Percentiles rank a stretch among this genome's conserved stretches.
phyloP scores from a whole-genome alignment of 768 basidiomycete species.

The Rickenella mellea region DNA sequence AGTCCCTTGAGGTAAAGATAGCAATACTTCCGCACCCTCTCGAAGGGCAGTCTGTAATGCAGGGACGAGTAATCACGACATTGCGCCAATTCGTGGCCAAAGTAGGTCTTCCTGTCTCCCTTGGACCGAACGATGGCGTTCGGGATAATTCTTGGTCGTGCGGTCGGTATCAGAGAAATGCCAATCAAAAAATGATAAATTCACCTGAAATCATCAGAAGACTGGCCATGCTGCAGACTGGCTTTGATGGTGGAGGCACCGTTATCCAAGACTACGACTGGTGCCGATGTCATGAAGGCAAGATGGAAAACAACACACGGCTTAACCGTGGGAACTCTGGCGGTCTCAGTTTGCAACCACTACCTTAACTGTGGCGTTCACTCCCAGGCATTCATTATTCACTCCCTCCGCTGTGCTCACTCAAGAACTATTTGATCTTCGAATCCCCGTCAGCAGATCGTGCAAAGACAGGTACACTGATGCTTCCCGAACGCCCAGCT shows the following conservation, averaged over 20 bases:
- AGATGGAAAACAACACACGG: background rate
- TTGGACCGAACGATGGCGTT: conserved; percentile 85
- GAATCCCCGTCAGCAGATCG: too few relatives aligned
- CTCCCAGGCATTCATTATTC: too few relatives aligned
- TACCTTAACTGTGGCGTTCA: too few relatives aligned
- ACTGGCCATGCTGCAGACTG: too few relatives aligned
- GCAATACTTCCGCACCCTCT: conserved; percentile 48
- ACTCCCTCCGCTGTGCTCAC: too few relatives aligned
- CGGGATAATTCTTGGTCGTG: conserved; percentile 46
- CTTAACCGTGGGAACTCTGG: background rate
- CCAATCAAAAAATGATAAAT: too few relatives aligned
- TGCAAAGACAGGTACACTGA: too few relatives aligned
- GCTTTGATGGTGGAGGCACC: conserved; percentile 79
- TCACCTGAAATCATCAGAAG: too few relatives aligned
- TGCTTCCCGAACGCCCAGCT: too few relatives aligned
- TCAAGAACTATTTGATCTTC: too few relatives aligned
- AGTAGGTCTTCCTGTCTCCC: conserved; percentile 71
- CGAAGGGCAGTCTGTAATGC: conserved; percentile 77
- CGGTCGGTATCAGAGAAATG: background rate
- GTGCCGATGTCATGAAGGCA: conserved; percentile 9
- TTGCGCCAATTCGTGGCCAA: conserved; percentile 73
- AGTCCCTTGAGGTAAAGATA: conserved; percentile 4
- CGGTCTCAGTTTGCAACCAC: too few relatives aligned
- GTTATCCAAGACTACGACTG: conserved; percentile 74
- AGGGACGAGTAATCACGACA: conserved; percentile 78